Conservation (phyloP, 129 eudicot species). For the Escallonia herrerae region DNA sequence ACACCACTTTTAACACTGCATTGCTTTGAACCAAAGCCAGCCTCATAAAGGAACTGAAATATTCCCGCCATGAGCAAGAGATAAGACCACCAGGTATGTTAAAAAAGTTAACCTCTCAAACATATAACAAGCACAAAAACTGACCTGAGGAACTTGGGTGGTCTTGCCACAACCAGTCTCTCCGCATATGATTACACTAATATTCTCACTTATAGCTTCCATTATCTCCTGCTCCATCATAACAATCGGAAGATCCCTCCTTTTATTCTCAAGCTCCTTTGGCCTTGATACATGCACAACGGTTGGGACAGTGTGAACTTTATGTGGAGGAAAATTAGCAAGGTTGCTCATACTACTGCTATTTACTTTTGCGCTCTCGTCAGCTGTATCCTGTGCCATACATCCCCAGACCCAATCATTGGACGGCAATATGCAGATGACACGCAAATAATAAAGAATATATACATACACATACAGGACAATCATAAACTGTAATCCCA, state of each 20-base stretch:
- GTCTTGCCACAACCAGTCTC: slow-evolving; percentile 99
- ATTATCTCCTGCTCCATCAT: slow-evolving; percentile 99
- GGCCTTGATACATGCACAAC: slow-evolving; percentile 83
- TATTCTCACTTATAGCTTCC: slow-evolving; percentile 91
- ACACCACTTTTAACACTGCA: slow-evolving; percentile 51
- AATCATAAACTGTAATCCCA: background rate
- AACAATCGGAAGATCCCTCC: slow-evolving; percentile 82
- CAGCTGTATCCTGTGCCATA: slow-evolving; percentile 36
- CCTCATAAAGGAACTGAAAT: slow-evolving; percentile 84
- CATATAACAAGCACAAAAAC: background rate
- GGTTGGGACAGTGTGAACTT: slow-evolving; percentile 32
- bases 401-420: slow-evolving; percentile 7
- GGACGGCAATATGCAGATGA: background rate
- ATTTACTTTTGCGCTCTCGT: slow-evolving; percentile 13
- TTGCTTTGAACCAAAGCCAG: slow-evolving; percentile 70
- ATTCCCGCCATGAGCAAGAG: slow-evolving; percentile 8
- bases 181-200: slow-evolving; percentile 77
- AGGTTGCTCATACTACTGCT: slow-evolving; percentile 5
- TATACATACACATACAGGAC: background rate
- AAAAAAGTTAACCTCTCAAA: background rate
- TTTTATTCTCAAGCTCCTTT: slow-evolving; percentile 62
- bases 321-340: slow-evolving; percentile 3
- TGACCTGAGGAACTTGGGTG: slow-evolving; percentile 98
- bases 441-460: background rate
- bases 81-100: background rate